These are phyloP conservation scores for Termitomyces sp. DNA, from an alignment of 768 basidiomycete genomes.

Conservation along the genomic window DNA sequence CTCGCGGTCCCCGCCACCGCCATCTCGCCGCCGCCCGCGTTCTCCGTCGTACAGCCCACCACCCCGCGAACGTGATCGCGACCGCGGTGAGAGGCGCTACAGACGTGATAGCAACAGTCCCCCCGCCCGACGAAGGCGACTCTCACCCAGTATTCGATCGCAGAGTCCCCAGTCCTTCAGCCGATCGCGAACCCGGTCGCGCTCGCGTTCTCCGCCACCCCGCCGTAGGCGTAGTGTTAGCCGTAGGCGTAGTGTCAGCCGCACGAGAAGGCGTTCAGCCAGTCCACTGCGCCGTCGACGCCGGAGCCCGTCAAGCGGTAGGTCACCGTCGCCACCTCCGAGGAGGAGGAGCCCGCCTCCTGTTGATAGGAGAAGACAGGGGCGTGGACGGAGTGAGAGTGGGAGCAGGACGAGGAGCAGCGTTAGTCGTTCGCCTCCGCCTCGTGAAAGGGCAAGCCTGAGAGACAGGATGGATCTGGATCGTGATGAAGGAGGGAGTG, in stretches of 20 bases:
- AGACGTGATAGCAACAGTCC: constrained; percentile 52
- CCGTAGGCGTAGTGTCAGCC: constrained; percentile 38
- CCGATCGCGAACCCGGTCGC: constrained; percentile 36
- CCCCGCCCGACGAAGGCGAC: constrained; percentile 38
- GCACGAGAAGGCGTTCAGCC: constrained; percentile 27
- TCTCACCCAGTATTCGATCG: constrained; percentile 29
- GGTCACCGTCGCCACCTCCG: constrained; percentile 26
- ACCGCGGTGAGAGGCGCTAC: constrained; percentile 19
- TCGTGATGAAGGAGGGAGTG: constrained; percentile 12
- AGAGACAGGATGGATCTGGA: constrained; percentile 33
- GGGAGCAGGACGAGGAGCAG: constrained; percentile 20
- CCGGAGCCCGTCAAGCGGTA: constrained; percentile 24
- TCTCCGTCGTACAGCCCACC: constrained; percentile 49
- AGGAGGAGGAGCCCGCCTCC: constrained; percentile 25
- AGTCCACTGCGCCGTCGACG: constrained; percentile 20
- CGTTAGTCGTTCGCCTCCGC: constrained; percentile 14
- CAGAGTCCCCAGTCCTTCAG: constrained; percentile 25
- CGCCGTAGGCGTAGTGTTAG: constrained; percentile 40
- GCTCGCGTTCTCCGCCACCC: constrained; percentile 27
- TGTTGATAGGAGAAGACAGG: constrained; percentile 11
- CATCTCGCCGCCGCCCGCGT: constrained; percentile 31
- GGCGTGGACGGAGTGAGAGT: constrained; percentile 11
- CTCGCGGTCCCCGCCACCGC: constrained; percentile 33
- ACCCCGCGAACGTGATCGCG: constrained; percentile 26
- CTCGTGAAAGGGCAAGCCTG: constrained; percentile 15